Percentiles rank a stretch among this genome's conserved stretches.
These are phyloP conservation scores for Wickerhamiella kazuoi DNA, from an alignment of 805 yeast species.

Conservation along the genomic window DNA sequence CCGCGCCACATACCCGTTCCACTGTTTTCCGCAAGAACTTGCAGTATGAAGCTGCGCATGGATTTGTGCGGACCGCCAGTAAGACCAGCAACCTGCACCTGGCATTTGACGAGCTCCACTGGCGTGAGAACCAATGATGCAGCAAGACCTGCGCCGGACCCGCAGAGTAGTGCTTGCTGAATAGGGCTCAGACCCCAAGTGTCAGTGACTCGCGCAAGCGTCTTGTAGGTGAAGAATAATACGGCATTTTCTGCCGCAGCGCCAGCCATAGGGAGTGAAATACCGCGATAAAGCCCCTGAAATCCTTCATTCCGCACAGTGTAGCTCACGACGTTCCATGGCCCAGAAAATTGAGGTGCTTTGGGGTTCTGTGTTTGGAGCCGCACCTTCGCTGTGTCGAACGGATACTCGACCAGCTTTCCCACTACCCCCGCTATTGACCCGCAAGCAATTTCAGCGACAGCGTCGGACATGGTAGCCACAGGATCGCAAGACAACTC, in stretches of 20 bases:
- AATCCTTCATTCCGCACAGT: constrained; percentile 57
- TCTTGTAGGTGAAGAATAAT: constrained; percentile 34
- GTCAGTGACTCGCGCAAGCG: constrained; percentile 12
- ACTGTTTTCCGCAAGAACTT: constrained; percentile 36
- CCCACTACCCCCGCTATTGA: constrained; percentile 62
- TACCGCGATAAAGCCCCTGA: constrained; percentile 60
- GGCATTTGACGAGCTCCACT: constrained; percentile 78
- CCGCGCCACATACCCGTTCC: constrained; percentile 73
- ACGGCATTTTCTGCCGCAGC: constrained; percentile 83
- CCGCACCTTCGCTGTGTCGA: constrained; percentile 82
- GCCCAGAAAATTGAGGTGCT: constrained; percentile 34
- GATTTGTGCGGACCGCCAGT: constrained; percentile 5
- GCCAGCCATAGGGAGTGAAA: constrained; percentile 68
- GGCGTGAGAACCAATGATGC: constrained; percentile 81
- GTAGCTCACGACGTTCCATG: constrained; percentile 44
- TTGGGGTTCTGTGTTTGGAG: constrained; percentile 45
- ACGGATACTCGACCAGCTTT: constrained; percentile 75
- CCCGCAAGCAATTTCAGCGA: constrained; percentile 18
- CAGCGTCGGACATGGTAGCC: constrained; percentile 3
- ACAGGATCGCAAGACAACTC: too few relatives aligned
- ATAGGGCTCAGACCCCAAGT: constrained; percentile 15
- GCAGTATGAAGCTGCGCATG: constrained; percentile 23
- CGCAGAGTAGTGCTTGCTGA: constrained; percentile 39
- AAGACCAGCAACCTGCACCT: constrained; percentile 43
- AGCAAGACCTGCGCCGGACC: constrained; percentile 65